These are phyloP conservation scores for Kockovaella imperatae DNA, from an alignment of 768 basidiomycete genomes.

Conservation along the genomic window DNA sequence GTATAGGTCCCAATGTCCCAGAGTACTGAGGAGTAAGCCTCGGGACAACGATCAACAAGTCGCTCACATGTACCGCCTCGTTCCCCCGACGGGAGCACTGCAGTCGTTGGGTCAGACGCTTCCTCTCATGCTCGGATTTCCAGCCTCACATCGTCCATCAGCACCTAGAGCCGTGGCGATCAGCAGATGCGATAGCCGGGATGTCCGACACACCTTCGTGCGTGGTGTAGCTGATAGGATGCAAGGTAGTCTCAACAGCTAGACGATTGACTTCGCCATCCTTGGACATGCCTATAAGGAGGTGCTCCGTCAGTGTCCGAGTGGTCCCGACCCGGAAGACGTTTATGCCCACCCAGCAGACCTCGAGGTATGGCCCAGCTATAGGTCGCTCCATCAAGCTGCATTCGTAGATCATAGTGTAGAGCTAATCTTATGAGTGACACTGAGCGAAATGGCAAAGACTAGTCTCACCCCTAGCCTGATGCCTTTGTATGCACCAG, in stretches of 20 bases:
- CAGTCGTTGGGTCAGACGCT: neutral
- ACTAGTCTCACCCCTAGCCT: constrained; percentile 24
- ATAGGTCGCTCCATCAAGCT: constrained; percentile 31
- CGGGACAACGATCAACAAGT: neutral
- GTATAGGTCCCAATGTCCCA: constrained; percentile 36
- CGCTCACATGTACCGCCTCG: constrained; percentile 3
- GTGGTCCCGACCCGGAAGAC: too few species aligned
- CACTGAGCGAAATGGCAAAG: neutral
- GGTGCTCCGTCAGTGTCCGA: too few species aligned
- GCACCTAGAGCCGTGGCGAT: constrained; percentile 2
- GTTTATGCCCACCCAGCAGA: constrained; percentile 24
- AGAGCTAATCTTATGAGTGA: constrained; percentile 14
- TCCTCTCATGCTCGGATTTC: neutral
- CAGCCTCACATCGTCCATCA: constrained; percentile 16
- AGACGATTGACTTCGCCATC: constrained; percentile 22
- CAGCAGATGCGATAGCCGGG: neutral
- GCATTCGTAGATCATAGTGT: constrained; percentile 37
- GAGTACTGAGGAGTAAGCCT: constrained; percentile 16
- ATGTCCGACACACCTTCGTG: constrained; percentile 24
- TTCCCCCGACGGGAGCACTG: constrained; percentile 1
- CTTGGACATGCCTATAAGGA: constrained; percentile 20
- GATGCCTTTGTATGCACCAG: constrained; percentile 38
- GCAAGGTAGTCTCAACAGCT: constrained; percentile 34
- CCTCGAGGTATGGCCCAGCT: constrained; percentile 37
- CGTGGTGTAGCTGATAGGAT: constrained; percentile 35